phyloP scores from a whole-genome alignment of 139 green algal species.

The Edaphochlamys debaryana region DNA sequence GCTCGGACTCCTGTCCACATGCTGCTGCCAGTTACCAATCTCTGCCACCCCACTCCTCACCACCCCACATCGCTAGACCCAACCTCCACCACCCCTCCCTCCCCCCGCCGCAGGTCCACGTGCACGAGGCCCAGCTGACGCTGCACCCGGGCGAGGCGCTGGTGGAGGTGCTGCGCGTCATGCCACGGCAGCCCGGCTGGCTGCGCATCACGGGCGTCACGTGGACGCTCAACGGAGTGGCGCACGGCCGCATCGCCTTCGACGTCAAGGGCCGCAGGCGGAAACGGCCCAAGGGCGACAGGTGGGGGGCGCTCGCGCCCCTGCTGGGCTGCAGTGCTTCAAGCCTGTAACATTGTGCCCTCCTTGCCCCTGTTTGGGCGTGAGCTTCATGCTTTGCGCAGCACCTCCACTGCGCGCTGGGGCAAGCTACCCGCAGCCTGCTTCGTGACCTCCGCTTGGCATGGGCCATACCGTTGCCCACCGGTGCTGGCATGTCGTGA shows the following conservation, averaged over 20 bases:
- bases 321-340: too few relatives aligned
- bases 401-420: too few relatives aligned
- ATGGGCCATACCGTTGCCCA: too few relatives aligned
- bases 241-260: constrained; percentile 63
- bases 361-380: too few relatives aligned
- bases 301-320: constrained; percentile 18
- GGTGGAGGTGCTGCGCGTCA: constrained; percentile 67
- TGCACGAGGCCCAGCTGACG: constrained; percentile 38
- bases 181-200: constrained; percentile 62
- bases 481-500: too few relatives aligned
- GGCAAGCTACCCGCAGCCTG: too few relatives aligned
- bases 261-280: constrained; percentile 48
- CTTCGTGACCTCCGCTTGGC: too few relatives aligned
- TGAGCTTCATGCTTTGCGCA: not conserved
- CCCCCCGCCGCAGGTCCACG: constrained; percentile 16
- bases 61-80: too few relatives aligned
- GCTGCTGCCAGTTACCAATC: too few relatives aligned
- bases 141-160: constrained; percentile 54
- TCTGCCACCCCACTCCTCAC: too few relatives aligned
- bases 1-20: too few relatives aligned
- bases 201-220: constrained; percentile 70
- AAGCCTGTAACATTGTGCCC: too few relatives aligned
- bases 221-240: constrained; percentile 73
- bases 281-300: constrained; percentile 63
- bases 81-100: not conserved